Base-by-base conservation (phyloP, 2,329 filamentous ascomycete genomes). In the Trichoderma endophyticum region DNA sequence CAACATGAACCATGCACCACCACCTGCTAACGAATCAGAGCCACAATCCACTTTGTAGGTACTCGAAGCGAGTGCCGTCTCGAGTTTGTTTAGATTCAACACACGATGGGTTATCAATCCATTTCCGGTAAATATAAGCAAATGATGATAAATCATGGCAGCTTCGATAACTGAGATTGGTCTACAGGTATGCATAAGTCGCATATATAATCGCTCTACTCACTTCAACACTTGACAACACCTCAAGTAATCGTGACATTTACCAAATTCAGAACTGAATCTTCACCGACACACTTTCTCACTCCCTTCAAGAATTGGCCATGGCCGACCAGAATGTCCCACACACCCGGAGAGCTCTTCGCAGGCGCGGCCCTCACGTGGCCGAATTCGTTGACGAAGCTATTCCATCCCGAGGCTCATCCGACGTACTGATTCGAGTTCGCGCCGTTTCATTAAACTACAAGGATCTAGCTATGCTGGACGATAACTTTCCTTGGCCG, bases 391-490 rank as follows among this genome's bases (percentile, higher is more conserved):
- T 26, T 9, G 54, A 71, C 9, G 69, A 71, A 15, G 64, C 43
- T 1, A 68, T 72, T 34, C 70, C 70, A 4, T 32, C 30, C 6
- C 39, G 56, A 36, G 69, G 61, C n/a, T 36, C 70, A 56, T 69
- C 70, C 15, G 64, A 68, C 24, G 56, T 72, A 6, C 21, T 72
- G 21, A 57, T 72, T 30, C 57, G 57, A 26, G 70, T 72, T n/a
- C 70, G 36, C 12, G 70, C 70, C 14, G 64, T 72, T 12, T 69
- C 70, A 4, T 28, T 72, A 8, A 72, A 72, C 43, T 72, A 59
- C 26, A 68, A 69, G 12, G 70, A 72, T 28, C 21, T 59, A 7
- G 65, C 64, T n/a, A 72, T 69, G 21, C 21, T 62, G 14, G 57
- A 72, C 8, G 70, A 59, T 3, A 43, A 59, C 2, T 54, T 62